Percentiles rank a stretch among this genome's conserved stretches.
Evolutionary conservation across 805 yeast species (phyloP).

Genomic region (Candida dendrica): DNA sequence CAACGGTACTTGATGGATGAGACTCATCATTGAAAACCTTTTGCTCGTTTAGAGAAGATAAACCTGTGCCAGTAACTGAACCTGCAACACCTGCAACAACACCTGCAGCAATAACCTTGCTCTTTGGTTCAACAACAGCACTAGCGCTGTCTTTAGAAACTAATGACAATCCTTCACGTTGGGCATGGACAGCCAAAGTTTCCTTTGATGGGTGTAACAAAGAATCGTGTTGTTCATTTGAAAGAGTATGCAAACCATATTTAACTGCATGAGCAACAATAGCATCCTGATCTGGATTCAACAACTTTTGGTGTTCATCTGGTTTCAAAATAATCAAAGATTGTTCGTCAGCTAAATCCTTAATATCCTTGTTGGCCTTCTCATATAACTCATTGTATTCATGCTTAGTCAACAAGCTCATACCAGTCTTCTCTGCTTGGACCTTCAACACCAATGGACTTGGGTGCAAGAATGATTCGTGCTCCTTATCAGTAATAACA

Average conservation of each 20-base stretch:
- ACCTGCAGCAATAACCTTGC: slow-evolving; percentile 3
- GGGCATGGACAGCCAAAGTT: slow-evolving; percentile 16
- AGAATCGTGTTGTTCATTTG: slow-evolving; percentile 5
- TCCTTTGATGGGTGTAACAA: slow-evolving; percentile 16
- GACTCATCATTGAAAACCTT: neutral
- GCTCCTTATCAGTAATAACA: slow-evolving; percentile 10
- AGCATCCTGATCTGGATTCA: slow-evolving; percentile 3
- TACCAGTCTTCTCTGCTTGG: slow-evolving; percentile 1
- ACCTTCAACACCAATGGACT: slow-evolving; percentile 8
- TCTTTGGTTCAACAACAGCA: slow-evolving; percentile 2
- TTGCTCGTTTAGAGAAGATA: neutral
- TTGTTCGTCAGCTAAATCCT: slow-evolving; percentile 8
- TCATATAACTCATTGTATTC: slow-evolving; percentile 1
- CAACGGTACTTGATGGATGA: neutral
- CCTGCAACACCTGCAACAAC: neutral
- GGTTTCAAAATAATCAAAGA: slow-evolving; percentile 2
- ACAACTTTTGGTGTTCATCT: slow-evolving; percentile 1
- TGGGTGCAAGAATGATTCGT: slow-evolving; percentile 10
- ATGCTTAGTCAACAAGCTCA: slow-evolving; percentile 4
- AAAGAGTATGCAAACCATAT: slow-evolving; percentile 5
- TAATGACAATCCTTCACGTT: slow-evolving; percentile 9
- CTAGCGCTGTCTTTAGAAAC: slow-evolving; percentile 4
- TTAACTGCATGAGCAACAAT: slow-evolving; percentile 5
- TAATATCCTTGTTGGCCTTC: slow-evolving; percentile 4
- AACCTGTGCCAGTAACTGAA: neutral